Conservation (phyloP, 1,284 basidiomycete species). For the Marasmius sp. region DNA sequence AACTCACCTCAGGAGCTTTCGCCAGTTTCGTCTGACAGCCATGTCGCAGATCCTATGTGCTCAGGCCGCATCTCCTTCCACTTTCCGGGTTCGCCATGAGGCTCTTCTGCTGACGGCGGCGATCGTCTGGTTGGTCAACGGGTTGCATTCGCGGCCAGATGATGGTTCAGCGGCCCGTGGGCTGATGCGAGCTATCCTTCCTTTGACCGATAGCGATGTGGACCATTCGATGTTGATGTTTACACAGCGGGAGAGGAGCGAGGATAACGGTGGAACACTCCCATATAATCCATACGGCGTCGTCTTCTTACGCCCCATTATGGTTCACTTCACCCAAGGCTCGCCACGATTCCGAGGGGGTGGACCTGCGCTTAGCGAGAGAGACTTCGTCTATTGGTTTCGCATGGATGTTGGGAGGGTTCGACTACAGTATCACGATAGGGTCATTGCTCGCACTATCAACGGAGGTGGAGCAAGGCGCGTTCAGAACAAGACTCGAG, state of each 20-base stretch:
- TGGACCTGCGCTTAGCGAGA: background rate
- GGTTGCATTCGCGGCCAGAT: constrained; percentile 23
- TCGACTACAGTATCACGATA: background rate
- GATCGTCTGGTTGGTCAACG: constrained; percentile 22
- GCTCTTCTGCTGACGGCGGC: constrained; percentile 21
- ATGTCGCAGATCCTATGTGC: constrained; percentile 11
- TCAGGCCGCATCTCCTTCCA: constrained; percentile 6
- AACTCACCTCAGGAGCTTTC: constrained; percentile 16
- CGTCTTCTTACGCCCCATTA: background rate
- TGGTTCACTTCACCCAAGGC: background rate
- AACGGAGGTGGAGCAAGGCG: background rate
- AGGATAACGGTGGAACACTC: background rate
- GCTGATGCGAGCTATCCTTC: constrained; percentile 20
- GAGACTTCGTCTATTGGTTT: background rate
- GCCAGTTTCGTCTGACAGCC: constrained; percentile 10
- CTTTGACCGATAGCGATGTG: constrained; percentile 4
- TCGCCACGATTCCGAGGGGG: background rate
- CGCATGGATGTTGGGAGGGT: background rate
- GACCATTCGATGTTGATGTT: background rate
- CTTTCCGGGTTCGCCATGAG: background rate
- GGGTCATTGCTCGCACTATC: background rate
- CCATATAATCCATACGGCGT: constrained; percentile 4
- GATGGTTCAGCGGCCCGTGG: constrained; percentile 15
- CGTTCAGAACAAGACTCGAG: background rate
- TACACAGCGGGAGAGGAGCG: background rate